These are phyloP conservation scores for Aspergillus niger DNA, from an alignment of 2,329 filamentous ascomycete genomes.

Conservation along the genomic window DNA sequence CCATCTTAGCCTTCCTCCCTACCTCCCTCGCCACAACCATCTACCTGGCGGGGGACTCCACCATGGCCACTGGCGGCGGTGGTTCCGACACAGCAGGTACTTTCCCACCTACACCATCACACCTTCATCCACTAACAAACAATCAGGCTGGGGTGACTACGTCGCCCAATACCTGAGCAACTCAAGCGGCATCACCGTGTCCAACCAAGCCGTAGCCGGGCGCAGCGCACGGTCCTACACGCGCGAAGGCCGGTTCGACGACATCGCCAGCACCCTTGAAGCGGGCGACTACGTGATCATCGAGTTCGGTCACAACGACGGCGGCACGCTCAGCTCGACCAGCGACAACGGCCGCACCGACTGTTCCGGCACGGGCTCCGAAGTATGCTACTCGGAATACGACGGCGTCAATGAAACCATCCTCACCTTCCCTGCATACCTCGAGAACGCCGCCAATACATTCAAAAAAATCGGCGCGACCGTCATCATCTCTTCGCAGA, in stretches of 20 bases:
- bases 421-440: conserved; percentile 62
- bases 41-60: conserved; percentile 40
- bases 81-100: conserved; percentile 30
- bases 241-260: conserved; percentile 65
- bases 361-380: conserved; percentile 56
- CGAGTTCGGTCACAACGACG: conserved; percentile 74
- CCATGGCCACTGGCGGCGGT: conserved; percentile 32
- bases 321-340: conserved; percentile 52
- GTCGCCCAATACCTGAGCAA: conserved; percentile 55
- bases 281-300: conserved; percentile 68
- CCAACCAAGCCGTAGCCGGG: conserved; percentile 67
- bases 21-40: conserved; percentile 28
- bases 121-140: background rate
- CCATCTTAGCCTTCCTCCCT: conserved; percentile 13
- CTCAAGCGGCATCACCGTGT: conserved; percentile 49
- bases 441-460: conserved; percentile 58
- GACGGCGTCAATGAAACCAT: conserved; percentile 58
- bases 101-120: background rate
- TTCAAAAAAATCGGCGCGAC: conserved; percentile 61
- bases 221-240: conserved; percentile 68
- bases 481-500: conserved; percentile 61
- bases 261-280: conserved; percentile 56
- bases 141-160: conserved; percentile 63
- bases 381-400: conserved; percentile 58
- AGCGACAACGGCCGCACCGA: conserved; percentile 64